Conservation (phyloP, 306 rosid species). For the Glycyrrhiza uralensis region DNA sequence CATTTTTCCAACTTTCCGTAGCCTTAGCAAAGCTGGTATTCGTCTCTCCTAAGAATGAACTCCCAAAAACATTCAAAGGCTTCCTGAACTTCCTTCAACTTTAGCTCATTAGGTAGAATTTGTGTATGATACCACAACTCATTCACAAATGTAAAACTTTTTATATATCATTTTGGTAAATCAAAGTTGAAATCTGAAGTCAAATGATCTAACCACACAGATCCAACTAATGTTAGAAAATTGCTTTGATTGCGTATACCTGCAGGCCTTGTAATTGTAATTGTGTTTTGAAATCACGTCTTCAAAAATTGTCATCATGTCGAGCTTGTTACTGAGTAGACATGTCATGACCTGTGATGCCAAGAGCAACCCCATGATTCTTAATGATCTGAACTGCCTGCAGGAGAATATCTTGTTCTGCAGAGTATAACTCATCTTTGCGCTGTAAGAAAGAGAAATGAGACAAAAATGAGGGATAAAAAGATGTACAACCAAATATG, state of each 20-base stretch:
- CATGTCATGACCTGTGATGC: constrained; percentile 36
- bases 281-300: neutral
- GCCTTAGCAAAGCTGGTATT: constrained; percentile 36
- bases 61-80: constrained; percentile 32
- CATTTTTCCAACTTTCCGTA: constrained; percentile 30
- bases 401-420: constrained; percentile 81
- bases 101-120: neutral
- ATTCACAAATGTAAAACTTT: neutral
- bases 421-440: constrained; percentile 57
- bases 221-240: neutral
- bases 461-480: neutral
- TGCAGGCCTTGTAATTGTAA: neutral
- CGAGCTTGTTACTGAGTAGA: neutral
- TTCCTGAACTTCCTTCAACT: constrained; percentile 16
- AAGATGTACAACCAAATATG: neutral
- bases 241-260: neutral
- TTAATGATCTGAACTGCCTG: constrained; percentile 60
- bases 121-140: neutral
- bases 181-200: constrained; percentile 7
- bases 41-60: constrained; percentile 26
- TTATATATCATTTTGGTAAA: neutral
- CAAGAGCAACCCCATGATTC: constrained; percentile 61
- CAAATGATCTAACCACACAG: neutral
- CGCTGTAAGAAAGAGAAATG: constrained; percentile 39
- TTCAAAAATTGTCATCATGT: neutral